Base-by-base conservation (phyloP, 495 filamentous ascomycete species). In the Aspergillus saccharolyticus region DNA sequence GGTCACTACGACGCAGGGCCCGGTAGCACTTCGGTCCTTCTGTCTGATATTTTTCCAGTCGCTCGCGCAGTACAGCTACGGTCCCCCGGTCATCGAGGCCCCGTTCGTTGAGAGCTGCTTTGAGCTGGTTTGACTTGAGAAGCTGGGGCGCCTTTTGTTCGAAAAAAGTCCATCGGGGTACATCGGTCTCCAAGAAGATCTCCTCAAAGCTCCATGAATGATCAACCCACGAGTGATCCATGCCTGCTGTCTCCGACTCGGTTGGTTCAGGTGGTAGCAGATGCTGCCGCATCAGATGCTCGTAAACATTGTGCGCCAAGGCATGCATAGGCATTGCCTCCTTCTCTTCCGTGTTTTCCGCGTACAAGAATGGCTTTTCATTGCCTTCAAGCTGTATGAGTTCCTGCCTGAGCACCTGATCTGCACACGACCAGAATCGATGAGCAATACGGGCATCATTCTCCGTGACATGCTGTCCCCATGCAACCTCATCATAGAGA, bases 371-470 rank as follows among this genome's bases (percentile, higher is more conserved):
- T n/a, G 15, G 47, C 33, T 2, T 39, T 39, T 39, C 33, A 10
- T 10, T 10, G 4, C 33, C 7, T 12, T 39, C 25, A 22, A 21
- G 21, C 17, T 4, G 44, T 47, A 14, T 14, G 33, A 62, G 59
- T 9, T 45, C 58, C 15, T 53, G 14, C 9, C 56, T 60, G 0
- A 71, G 52, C 16, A 25, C n/a, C 14, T 55, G 10, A 22, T 72
- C 64, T 0, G 65, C 64, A 7, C 57, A 42, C 10, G 24, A 44
- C 70, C 70, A 73, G 2, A 65, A 52, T 12, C 56, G 44, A 45
- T 62, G 64, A 0, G 70, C 70, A 22, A 69, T 47, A 16, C 58
- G 62, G 22, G 63, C 65, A 52, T 66, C 56, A 24, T 49, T 53
- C 28, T 42, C 47, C 15, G 25, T 43, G 9, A 67, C 39, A 46